Percentiles rank a stretch among this genome's conserved stretches.
Evolutionary conservation across 345 rosid genomes (phyloP).

Genomic region (Eucalyptus brandiana): DNA sequence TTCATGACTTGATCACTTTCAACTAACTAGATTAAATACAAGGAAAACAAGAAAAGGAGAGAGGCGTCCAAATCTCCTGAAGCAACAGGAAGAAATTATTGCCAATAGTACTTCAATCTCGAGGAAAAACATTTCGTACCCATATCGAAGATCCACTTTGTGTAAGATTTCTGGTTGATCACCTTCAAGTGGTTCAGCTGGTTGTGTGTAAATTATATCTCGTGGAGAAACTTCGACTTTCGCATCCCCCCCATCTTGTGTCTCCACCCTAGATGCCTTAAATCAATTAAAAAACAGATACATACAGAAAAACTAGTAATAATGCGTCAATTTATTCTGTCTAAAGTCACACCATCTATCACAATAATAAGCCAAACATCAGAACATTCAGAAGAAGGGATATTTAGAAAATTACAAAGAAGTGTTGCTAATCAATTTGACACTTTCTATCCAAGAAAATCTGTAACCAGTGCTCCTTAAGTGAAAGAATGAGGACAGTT

Average conservation of each 20-base stretch:
- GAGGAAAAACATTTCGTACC: conserved; percentile 29
- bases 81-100: background rate
- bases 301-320: background rate
- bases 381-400: background rate
- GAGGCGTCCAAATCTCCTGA: background rate
- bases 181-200: conserved; percentile 63
- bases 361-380: background rate
- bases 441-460: background rate
- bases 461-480: background rate
- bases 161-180: conserved; percentile 74
- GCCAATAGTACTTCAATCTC: background rate
- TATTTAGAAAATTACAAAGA: background rate
- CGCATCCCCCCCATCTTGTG: conserved; percentile 97
- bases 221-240: conserved; percentile 94
- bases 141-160: conserved; percentile 95
- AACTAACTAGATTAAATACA: background rate
- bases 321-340: background rate
- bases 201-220: conserved; percentile 73
- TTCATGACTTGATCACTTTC: background rate
- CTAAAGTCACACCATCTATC: background rate
- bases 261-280: conserved; percentile 73
- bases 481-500: background rate
- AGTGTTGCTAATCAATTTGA: background rate
- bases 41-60: background rate
- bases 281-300: background rate